Evolutionary conservation across 2,329 filamentous ascomycete genomes (phyloP).

Genomic region (Botrytis pseudocinerea): DNA sequence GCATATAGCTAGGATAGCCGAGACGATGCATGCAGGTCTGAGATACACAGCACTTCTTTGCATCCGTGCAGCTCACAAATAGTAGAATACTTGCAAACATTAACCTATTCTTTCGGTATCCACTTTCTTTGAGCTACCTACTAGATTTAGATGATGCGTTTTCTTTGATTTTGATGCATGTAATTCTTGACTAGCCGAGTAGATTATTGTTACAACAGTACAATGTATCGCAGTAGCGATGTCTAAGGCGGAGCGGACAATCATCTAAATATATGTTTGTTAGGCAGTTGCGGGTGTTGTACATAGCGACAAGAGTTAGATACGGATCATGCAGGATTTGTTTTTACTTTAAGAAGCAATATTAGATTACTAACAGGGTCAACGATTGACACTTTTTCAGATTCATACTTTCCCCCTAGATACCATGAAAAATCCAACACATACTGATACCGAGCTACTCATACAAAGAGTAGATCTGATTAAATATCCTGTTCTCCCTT

Average conservation of each 20-base stretch:
- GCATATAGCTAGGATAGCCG: background rate
- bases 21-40: background rate
- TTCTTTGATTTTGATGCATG: background rate
- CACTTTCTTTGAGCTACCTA: background rate
- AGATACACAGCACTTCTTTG: background rate
- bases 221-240: background rate
- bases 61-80: background rate
- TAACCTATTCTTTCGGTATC: background rate
- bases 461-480: background rate
- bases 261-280: background rate
- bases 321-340: background rate
- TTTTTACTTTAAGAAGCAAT: background rate
- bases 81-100: background rate
- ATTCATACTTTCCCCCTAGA: background rate
- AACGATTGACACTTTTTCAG: background rate
- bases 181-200: background rate
- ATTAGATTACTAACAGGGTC: background rate
- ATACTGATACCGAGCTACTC: background rate
- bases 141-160: background rate
- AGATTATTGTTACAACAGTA: background rate
- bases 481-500: background rate
- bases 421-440: background rate
- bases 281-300: background rate
- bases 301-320: background rate
- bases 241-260: background rate